Evolutionary conservation across 805 yeast genomes (phyloP).

Genomic region (Tetrapisispora taiwanensis): DNA sequence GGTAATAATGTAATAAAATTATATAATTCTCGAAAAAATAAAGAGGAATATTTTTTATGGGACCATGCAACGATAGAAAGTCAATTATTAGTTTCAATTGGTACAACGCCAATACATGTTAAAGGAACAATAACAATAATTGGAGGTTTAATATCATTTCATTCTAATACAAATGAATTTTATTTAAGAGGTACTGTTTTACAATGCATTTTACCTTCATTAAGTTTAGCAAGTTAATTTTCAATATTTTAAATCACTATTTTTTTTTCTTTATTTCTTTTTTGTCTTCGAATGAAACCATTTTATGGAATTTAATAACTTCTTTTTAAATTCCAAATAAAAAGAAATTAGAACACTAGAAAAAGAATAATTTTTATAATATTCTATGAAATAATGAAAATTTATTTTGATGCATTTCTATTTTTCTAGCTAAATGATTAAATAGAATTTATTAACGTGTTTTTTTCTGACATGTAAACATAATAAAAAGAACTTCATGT

Average conservation of each 20-base stretch:
- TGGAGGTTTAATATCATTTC: conserved; percentile 21
- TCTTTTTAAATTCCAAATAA: no score
- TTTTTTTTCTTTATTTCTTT: no score
- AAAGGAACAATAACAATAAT: conserved; percentile 18
- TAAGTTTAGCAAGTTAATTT: conserved; percentile 14
- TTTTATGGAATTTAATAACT: no score
- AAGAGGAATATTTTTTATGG: not conserved
- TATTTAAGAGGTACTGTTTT: conserved; percentile 25
- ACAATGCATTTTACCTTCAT: conserved; percentile 22
- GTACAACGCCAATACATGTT: conserved; percentile 8
- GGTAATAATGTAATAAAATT: conserved; percentile 2
- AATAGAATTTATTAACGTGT: no score
- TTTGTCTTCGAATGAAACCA: no score
- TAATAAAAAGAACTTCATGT: no score
- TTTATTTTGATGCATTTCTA: no score
- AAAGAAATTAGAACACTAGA: no score
- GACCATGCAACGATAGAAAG: not conserved
- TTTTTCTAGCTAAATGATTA: no score
- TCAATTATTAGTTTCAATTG: not conserved
- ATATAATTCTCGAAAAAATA: not conserved
- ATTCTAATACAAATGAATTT: conserved; percentile 7
- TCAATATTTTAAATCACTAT: not conserved
- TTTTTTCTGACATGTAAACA: no score
- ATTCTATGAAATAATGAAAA: no score
- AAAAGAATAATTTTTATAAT: no score